phyloP scores from a whole-genome alignment of 2,329 filamentous ascomycete species.

The Aspergillus pseudotamarii region DNA sequence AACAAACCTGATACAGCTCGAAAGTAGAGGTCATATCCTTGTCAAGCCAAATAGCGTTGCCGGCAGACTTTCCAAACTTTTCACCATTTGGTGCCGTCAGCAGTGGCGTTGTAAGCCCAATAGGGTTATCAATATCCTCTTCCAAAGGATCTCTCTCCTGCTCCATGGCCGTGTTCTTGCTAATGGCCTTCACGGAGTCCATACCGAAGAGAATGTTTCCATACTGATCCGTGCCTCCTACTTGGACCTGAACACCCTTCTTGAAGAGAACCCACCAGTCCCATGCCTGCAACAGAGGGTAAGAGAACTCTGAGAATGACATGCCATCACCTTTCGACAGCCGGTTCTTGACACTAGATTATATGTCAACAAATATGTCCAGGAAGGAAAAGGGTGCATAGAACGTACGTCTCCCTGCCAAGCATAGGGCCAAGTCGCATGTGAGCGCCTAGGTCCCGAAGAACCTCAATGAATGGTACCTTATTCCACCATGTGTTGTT shows the following conservation, averaged over 20 bases:
- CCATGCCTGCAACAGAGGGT: constrained; percentile 92
- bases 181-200: constrained; percentile 77
- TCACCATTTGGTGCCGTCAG: constrained; percentile 81
- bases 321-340: constrained; percentile 87
- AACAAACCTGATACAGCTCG: constrained; percentile 73
- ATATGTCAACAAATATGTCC: neutral
- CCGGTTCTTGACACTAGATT: constrained; percentile 72
- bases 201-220: constrained; percentile 93
- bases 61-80: constrained; percentile 94
- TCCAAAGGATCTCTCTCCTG: constrained; percentile 42
- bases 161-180: constrained; percentile 48
- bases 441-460: constrained; percentile 71
- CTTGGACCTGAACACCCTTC: constrained; percentile 75
- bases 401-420: constrained; percentile 77
- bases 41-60: constrained; percentile 94
- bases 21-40: constrained; percentile 76
- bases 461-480: constrained; percentile 71
- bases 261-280: constrained; percentile 92
- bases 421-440: constrained; percentile 86
- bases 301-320: constrained; percentile 90
- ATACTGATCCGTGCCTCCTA: constrained; percentile 93
- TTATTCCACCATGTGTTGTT: constrained; percentile 83
- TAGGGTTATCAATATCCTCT: constrained; percentile 54
- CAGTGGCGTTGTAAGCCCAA: constrained; percentile 89
- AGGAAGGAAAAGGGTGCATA: neutral